phyloP scores from a whole-genome alignment of 2,329 filamentous ascomycete species.

The Hymenotorrendiella dingleyae region DNA sequence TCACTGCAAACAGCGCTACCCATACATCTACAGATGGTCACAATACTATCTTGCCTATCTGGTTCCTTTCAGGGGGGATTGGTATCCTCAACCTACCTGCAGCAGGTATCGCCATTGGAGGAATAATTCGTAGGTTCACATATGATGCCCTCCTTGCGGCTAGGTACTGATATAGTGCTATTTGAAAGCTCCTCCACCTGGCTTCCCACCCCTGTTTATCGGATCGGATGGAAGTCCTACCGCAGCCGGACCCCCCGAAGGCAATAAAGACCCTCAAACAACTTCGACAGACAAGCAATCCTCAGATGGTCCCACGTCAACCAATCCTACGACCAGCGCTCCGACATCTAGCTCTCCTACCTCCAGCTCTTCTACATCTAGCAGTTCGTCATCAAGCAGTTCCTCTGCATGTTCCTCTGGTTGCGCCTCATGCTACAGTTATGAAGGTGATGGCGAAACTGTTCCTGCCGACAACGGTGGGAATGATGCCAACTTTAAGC shows the following conservation, averaged over 20 bases:
- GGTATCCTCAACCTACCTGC: constrained; percentile 5
- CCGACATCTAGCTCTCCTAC: not conserved
- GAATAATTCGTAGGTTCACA: constrained; percentile 2
- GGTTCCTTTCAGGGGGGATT: constrained; percentile 4
- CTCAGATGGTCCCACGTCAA: not conserved
- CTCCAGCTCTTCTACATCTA: not conserved
- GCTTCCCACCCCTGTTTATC: constrained; percentile 7
- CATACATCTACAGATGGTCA: constrained; percentile 3
- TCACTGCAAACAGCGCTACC: constrained; percentile 6
- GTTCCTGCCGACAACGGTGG: constrained; percentile 6
- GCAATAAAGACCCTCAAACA: constrained; percentile 7
- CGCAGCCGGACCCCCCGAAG: constrained; percentile 4
- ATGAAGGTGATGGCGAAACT: constrained; percentile 4
- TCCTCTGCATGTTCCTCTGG: constrained; percentile 3
- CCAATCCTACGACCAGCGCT: not conserved
- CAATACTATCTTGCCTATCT: constrained; percentile 8
- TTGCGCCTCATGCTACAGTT: constrained; percentile 1
- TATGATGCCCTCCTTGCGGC: not conserved
- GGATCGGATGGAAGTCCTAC: constrained; percentile 5
- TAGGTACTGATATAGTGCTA: not conserved
- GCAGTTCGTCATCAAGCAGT: no score
- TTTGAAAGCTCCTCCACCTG: constrained; percentile 1
- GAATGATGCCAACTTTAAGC: constrained; percentile 1
- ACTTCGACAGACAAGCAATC: constrained; percentile 1
- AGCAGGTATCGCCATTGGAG: not conserved